Evolutionary conservation across 495 filamentous ascomycete species (phyloP).

Genomic region (Achaetomiella virescens): DNA sequence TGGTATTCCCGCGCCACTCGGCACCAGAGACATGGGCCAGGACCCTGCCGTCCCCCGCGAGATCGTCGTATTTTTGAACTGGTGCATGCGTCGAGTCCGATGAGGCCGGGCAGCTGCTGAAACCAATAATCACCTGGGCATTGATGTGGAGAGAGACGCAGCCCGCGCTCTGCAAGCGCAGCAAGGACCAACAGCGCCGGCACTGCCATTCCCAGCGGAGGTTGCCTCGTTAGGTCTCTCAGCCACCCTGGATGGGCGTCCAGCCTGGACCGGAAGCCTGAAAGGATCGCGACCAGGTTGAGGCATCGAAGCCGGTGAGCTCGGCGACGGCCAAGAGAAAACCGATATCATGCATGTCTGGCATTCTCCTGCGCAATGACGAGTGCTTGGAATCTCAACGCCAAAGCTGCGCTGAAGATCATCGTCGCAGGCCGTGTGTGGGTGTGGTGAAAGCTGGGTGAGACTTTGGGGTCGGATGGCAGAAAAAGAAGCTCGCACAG

Average conservation of each 20-base stretch:
- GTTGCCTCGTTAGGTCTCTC: background rate
- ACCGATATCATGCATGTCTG: constrained; percentile 12
- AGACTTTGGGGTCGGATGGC: background rate
- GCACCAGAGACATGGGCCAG: constrained; percentile 21
- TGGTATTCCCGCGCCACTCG: constrained; percentile 27
- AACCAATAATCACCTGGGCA: constrained; percentile 13
- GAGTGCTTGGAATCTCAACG: background rate
- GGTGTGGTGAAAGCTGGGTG: background rate
- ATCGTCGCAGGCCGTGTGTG: background rate
- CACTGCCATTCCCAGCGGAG: too few species aligned
- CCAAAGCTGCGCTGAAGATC: background rate
- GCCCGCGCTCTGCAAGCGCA: too few species aligned
- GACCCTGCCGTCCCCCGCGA: constrained; percentile 5
- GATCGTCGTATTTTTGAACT: background rate
- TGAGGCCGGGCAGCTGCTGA: constrained; percentile 12
- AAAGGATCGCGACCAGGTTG: background rate
- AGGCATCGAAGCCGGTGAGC: background rate
- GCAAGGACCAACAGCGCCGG: background rate
- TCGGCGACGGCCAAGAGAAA: background rate
- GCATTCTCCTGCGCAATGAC: constrained; percentile 9
- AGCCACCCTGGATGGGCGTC: background rate
- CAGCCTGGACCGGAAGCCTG: background rate
- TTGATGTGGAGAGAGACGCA: background rate
- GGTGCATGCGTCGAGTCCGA: constrained; percentile 5
- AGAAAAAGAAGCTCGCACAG: background rate